Evolutionary conservation across 148 eudicot genomes (phyloP).

Genomic region (Fagopyrum tataricum): DNA sequence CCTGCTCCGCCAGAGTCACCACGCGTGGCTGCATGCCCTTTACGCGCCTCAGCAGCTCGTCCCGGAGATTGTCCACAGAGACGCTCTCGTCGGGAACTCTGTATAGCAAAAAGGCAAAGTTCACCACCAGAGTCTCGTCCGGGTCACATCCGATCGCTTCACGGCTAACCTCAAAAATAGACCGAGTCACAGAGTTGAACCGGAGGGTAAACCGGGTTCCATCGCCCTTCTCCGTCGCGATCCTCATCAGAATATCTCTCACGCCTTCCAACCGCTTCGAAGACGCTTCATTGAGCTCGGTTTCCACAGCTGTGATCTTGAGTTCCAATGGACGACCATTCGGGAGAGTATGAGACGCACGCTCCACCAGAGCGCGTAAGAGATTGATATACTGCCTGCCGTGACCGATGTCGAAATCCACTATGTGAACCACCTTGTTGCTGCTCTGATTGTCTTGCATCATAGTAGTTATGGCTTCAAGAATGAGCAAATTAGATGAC

Average conservation of each 20-base stretch:
- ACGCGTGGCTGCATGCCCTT: slow-evolving; percentile 51
- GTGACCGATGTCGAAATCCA: slow-evolving; percentile 70
- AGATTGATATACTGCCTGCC: slow-evolving; percentile 61
- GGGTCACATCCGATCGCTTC: slow-evolving; percentile 41
- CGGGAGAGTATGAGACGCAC: slow-evolving; percentile 9
- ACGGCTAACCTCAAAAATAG: slow-evolving; percentile 31
- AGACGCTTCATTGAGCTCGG: slow-evolving; percentile 23
- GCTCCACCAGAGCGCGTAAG: slow-evolving; percentile 45
- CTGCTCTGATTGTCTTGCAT: slow-evolving; percentile 10
- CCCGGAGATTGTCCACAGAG: slow-evolving; percentile 74
- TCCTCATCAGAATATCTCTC: slow-evolving; percentile 27
- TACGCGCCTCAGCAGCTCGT: slow-evolving; percentile 73
- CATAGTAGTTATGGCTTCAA: slow-evolving; percentile 41
- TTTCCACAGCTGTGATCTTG: slow-evolving; percentile 51
- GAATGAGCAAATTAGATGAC: slow-evolving; percentile 61
- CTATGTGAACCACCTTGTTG: slow-evolving; percentile 29
- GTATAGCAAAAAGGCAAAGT: slow-evolving; percentile 52
- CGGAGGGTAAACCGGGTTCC: slow-evolving; percentile 32
- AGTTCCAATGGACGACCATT: slow-evolving; percentile 15
- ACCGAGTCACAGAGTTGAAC: slow-evolving; percentile 26
- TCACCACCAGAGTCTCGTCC: slow-evolving; percentile 58
- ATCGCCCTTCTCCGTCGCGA: slow-evolving; percentile 41
- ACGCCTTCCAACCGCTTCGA: slow-evolving; percentile 28
- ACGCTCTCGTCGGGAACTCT: slow-evolving; percentile 85
- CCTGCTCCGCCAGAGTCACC: slow-evolving; percentile 81